A percentile compares a stretch with the other conserved stretches of the same genome.
These are phyloP conservation scores for Hericium erinaceus DNA, from an alignment of 768 basidiomycete species.

Conservation along the genomic window DNA sequence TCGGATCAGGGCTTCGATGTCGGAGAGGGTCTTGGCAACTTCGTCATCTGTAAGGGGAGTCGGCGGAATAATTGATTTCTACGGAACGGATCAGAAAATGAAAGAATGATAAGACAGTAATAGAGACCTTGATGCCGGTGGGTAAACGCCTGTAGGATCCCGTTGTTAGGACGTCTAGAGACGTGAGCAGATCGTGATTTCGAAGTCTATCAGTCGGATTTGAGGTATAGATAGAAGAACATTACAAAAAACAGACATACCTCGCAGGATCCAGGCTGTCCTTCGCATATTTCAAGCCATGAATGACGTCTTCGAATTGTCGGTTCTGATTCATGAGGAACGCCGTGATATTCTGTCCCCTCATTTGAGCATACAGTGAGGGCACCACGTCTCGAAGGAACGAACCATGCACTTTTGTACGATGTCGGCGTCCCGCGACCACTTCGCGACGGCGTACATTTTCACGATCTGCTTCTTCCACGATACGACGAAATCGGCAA, in stretches of 20 bases:
- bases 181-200: conserved; percentile 90
- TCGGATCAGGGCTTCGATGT: conserved; percentile 71
- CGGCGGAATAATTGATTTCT: conserved; percentile 67
- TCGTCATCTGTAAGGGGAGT: conserved; percentile 58
- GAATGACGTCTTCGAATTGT: conserved; percentile 68
- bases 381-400: not conserved
- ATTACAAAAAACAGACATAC: conserved; percentile 28
- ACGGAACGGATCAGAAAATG: conserved; percentile 2
- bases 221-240: not conserved
- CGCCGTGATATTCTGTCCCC: conserved; percentile 67
- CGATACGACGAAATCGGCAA: conserved; percentile 87
- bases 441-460: conserved; percentile 77
- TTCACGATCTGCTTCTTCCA: conserved; percentile 87
- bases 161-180: conserved; percentile 78
- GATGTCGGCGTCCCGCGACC: conserved; percentile 76
- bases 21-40: conserved; percentile 52
- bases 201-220: conserved; percentile 46
- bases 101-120: not conserved
- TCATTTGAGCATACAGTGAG: not conserved
- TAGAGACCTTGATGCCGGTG: conserved; percentile 60
- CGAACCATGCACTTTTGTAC: conserved; percentile 82
- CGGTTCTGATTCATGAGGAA: conserved; percentile 81
- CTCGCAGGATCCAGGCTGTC: conserved; percentile 70
- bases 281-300: conserved; percentile 52
- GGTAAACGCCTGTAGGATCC: conserved; percentile 85